Conservation (phyloP, 2,329 filamentous ascomycete genomes). For the Aureobasidium subglaciale region DNA sequence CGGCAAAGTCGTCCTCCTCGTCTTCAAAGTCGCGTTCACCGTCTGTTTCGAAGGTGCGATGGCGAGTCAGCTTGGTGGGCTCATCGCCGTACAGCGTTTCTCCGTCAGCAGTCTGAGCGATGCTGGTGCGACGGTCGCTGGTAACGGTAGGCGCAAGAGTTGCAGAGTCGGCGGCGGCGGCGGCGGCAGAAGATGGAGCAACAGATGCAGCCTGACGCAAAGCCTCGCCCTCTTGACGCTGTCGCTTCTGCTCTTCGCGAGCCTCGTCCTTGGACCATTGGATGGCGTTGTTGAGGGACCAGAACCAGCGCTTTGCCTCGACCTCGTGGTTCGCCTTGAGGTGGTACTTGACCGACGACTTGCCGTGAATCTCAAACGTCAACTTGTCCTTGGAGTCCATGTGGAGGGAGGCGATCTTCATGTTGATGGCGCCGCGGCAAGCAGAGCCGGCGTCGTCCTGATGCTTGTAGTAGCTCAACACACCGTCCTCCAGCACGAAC, state of each 20-base stretch:
- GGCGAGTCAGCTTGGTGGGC: not conserved
- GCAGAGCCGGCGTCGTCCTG: conserved; percentile 95
- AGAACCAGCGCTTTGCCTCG: conserved; percentile 98
- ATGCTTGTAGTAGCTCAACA: conserved; percentile 98
- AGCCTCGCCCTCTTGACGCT: conserved; percentile 65
- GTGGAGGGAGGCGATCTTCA: conserved; percentile 88
- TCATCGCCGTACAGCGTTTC: conserved; percentile 40
- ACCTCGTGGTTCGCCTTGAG: conserved; percentile 97
- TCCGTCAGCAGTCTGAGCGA: not conserved
- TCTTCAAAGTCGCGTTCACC: conserved; percentile 54
- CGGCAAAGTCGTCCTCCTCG: conserved; percentile 64
- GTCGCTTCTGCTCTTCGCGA: conserved; percentile 76
- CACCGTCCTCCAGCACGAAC: conserved; percentile 97
- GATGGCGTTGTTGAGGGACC: conserved; percentile 97
- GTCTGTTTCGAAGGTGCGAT: not conserved
- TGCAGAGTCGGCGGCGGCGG: not conserved
- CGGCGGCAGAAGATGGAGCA: not conserved
- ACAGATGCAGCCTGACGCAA: conserved; percentile 51
- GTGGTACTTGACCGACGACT: conserved; percentile 97
- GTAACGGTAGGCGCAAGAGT: conserved; percentile 7
- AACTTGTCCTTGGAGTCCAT: conserved; percentile 98
- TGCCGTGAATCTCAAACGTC: conserved; percentile 94
- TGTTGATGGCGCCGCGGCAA: conserved; percentile 96
- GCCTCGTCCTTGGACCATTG: conserved; percentile 98
- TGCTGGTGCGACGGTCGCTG: not conserved